These are phyloP conservation scores for Dothistroma pini DNA, from an alignment of 2,329 filamentous ascomycete species.

Conservation along the genomic window DNA sequence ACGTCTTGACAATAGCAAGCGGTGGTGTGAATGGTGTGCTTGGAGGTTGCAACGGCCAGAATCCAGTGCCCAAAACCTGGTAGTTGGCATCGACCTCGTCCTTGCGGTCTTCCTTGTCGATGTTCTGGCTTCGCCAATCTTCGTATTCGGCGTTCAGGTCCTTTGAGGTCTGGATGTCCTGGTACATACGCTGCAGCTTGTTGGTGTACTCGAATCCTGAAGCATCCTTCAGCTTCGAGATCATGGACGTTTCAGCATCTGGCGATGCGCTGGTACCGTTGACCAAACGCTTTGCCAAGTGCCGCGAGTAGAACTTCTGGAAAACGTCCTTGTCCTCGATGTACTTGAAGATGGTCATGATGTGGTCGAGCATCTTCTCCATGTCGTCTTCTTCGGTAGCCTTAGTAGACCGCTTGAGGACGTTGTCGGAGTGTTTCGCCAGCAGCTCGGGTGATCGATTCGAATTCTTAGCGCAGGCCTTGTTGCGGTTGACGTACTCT, in stretches of 20 bases:
- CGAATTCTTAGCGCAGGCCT: constrained; percentile 88
- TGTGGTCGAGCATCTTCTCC: constrained; percentile 81
- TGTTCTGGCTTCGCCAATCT: constrained; percentile 65
- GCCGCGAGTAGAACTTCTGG: constrained; percentile 98
- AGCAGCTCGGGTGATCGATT: constrained; percentile 92
- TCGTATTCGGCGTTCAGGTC: constrained; percentile 90
- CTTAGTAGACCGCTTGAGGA: constrained; percentile 89
- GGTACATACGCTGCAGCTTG: constrained; percentile 99
- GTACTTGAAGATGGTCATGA: constrained; percentile 99
- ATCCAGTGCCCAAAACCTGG: constrained; percentile 90
- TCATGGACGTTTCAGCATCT: constrained; percentile 98
- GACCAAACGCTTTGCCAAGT: constrained; percentile 90
- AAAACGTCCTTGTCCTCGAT: constrained; percentile 99
- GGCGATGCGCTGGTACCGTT: constrained; percentile 94
- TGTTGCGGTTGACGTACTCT: constrained; percentile 97
- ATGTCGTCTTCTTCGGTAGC: constrained; percentile 92
- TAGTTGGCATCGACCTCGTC: constrained; percentile 79
- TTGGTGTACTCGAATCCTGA: constrained; percentile 99
- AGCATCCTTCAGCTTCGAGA: constrained; percentile 96
- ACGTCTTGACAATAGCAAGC: constrained; percentile 76
- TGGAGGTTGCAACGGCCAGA: constrained; percentile 90
- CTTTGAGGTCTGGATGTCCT: constrained; percentile 98
- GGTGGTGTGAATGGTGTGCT: constrained; percentile 87
- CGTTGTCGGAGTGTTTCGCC: constrained; percentile 89
- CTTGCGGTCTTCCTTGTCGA: constrained; percentile 63